Base-by-base conservation (phyloP, 2,329 filamentous ascomycete species). In the Leptoxyphium fumago region DNA sequence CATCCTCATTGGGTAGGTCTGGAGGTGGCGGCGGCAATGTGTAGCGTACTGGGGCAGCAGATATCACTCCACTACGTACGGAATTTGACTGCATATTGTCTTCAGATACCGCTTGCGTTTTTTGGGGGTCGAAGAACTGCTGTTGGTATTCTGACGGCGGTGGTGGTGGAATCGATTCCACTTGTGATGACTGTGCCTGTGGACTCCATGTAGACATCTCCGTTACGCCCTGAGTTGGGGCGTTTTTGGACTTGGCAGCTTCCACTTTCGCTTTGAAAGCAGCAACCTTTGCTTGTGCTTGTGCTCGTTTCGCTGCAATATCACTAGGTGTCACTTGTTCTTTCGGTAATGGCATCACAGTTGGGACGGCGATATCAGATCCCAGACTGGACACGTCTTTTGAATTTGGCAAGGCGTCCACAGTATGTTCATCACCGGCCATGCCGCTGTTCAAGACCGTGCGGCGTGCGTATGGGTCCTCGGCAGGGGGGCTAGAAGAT, bases 41-140 rank as follows among this genome's bases (percentile, higher is more conserved):
- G 61, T 94, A 94, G 50, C 80, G 80, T 10, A 94, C 76, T 1
- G 87, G 84, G 1, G 82, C 80, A 38, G 81, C 76, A 38, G 84
- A 84, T 36, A 36, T 15, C 5, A 36, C 32, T 5, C 32, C 32
- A 36, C 3, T 13, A 13, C 13, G 13, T 9, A 9, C 32, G 32
- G 13, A 13, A 36, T 13, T 13, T 13, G 32, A 36, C 15, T 36
- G 32, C 11, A 5, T 4, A 9, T 36, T 36, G 32, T 5, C 13
- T 15, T 36, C 4, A 36, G 32, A 36, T 26, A 3, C 21, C 7
- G 21, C 4, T 15, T 36, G 32, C 9, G 11, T 15, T 13, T 3
- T 13, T 36, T 36, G 32, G 13, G 32, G 32, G 4, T 36, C 13
- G 13, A 36, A 15, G 15, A 5, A 13, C 15, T 36, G 32, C 13